Base-by-base conservation (phyloP, 2,329 filamentous ascomycete species). In the Orbilia quercus region DNA sequence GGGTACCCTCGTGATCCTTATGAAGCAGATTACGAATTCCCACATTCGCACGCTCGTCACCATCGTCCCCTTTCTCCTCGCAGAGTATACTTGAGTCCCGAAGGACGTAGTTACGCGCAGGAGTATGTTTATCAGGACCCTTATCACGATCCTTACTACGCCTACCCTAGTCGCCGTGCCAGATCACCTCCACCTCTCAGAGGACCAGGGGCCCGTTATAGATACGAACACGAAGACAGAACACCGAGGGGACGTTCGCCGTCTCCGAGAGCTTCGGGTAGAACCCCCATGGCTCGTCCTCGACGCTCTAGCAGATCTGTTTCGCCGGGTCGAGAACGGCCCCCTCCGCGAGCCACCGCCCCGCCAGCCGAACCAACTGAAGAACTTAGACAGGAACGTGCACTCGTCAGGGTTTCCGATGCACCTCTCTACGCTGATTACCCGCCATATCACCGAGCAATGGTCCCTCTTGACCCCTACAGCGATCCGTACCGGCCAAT, bases 211-310 rank as follows among this genome's bases (percentile, higher is more conserved):
- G 53, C 59, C 1, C 59, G 62, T 42, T 72, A 72, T 18, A 64
- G 67, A 53, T 72, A 59, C 34, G 67, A 72, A 53, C 58, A 72
- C 16, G 67, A 72, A 54, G 67, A 72, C 31, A 64, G 38, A 59
- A 59, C 34, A 2, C 36, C 67, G 14, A 42, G 67, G 23, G 67
- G 67, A 22, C 59, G 67, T 14, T 72, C 67, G n/a, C 67, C 67
- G 7, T 72, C 67, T 1, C 67, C 67, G 7, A 50, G 67, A 23
- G 51, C 25, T 1, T 9, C 58, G 5, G 28, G 45, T 20, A 53
- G 67, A 36, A 72, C 65, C 31, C 67, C 67, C 16, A 42, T 57
- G 14, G 36, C 25, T 5, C 67, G 67, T 22, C 67, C 58, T 34
- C 31, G 67, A 16, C 67, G 67, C 7, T 65, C 67, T 40, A 72